phyloP scores from a whole-genome alignment of 176 grass and related monocot genomes.

The Thinopyrum elongatum region DNA sequence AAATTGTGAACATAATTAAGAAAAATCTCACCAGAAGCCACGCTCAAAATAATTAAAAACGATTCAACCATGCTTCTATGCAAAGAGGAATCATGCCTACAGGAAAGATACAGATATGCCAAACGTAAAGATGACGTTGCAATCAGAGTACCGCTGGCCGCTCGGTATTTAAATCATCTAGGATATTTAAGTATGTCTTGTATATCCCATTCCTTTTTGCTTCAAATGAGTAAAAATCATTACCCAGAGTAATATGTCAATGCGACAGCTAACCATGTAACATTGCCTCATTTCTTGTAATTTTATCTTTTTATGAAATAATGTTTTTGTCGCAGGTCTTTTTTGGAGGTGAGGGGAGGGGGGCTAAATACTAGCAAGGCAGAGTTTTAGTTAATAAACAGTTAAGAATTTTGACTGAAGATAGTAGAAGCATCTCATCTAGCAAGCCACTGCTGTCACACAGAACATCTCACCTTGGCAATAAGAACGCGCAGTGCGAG shows the following conservation, averaged over 20 bases:
- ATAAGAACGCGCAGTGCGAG: constrained; percentile 74
- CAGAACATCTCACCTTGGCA: constrained; percentile 63
- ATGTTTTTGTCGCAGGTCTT: background rate
- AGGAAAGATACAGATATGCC: constrained; percentile 8
- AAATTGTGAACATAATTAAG: constrained; percentile 14
- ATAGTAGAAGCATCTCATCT: background rate
- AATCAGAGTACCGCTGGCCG: background rate
- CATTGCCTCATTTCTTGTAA: background rate
- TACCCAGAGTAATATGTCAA: background rate
- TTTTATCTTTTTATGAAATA: constrained; percentile 17
- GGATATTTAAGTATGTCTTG: background rate
- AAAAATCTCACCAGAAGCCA: constrained; percentile 15
- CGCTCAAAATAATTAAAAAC: background rate
- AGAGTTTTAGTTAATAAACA: background rate
- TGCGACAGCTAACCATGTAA: background rate
- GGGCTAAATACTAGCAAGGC: background rate
- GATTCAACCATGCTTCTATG: constrained; percentile 4
- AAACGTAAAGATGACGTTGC: constrained; percentile 2
- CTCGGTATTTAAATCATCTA: constrained; percentile 2
- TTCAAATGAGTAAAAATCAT: background rate
- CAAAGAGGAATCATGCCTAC: constrained; percentile 5
- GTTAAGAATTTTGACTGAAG: constrained; percentile 8
- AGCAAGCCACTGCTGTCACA: background rate
- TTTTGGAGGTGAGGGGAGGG: background rate
- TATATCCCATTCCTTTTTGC: constrained; percentile 1